Evolutionary conservation across 2,329 filamentous ascomycete species (phyloP), one percentile per base, ranked within the genome.

Genomic region (Penicillium crustosum): DNA sequence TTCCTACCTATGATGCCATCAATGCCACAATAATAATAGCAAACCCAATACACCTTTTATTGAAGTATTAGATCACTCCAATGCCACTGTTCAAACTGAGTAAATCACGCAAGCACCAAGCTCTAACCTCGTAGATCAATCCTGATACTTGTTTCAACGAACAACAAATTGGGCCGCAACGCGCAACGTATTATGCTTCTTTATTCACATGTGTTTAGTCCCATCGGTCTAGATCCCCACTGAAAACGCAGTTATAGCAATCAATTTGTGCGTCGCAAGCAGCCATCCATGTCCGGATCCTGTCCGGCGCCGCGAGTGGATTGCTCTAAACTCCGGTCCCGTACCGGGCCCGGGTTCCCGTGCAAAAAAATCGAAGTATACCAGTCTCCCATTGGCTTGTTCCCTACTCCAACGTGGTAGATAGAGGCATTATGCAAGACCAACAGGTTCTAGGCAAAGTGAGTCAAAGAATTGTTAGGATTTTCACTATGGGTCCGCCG

Each of bases 1-100:
- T 74, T 74, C 55, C 58, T 74, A 31, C 72, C 71, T 19, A 68
- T 68, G 56, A 72, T 73, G 70, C 69, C 70, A 12, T 68, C 67
- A 31, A 61, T 72, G 44, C 68, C 70, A 36, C 60, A 61, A 45
- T 69, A 54, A 41, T 12, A 39, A 19, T 53, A 49, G 29, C 17
- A 38, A 39, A 29, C 31, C 21, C 29, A 44, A 29, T 43, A 49
- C 6, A 33, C 1, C 15, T 27, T 23, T 27, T 23, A 39, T 33
- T 31, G 25, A 25, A 48, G 6, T 9, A 3, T 15, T 13, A 36
- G 17, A 38, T 13, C 23, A 19, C 7, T 27, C 2, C 12, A 45
- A 15, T 35, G 5, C 8, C 6, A 23, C 17, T 39, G 13, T 47
- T 5, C 8, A 29, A 25, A 36, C 5, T n/a, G 27, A 23, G 29